Evolutionary conservation across 2,329 filamentous ascomycete genomes (phyloP).

Genomic region (Fusarium algeriense): DNA sequence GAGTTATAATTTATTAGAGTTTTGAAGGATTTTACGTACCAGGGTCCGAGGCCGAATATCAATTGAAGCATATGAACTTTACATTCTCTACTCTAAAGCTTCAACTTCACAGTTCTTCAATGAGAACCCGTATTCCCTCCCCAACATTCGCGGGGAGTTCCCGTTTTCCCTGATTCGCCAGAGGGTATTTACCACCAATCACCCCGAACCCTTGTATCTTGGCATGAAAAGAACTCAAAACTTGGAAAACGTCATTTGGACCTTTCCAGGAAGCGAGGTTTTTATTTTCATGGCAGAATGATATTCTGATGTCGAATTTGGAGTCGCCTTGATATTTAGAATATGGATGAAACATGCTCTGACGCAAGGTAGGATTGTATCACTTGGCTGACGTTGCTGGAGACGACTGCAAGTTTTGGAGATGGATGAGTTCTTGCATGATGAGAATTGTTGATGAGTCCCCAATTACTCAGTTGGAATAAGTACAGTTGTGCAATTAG

Average conservation of each 20-base stretch:
- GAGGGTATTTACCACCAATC: constrained; percentile 16
- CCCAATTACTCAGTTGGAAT: no score
- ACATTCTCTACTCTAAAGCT: not conserved
- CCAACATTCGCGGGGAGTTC: not conserved
- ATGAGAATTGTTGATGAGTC: not conserved
- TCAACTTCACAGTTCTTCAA: not conserved
- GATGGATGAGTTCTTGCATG: not conserved
- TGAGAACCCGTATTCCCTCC: not conserved
- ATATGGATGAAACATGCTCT: constrained; percentile 13
- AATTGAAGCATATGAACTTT: constrained; percentile 20
- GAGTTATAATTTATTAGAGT: not conserved
- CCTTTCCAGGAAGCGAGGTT: not conserved
- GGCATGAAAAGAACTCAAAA: not conserved
- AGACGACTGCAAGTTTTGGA: not conserved
- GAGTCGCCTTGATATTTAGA: not conserved
- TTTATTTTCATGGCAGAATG: not conserved
- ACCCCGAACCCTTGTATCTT: constrained; percentile 15
- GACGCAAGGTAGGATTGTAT: not conserved
- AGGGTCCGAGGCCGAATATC: not conserved
- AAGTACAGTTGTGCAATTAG: not conserved
- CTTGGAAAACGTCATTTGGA: constrained; percentile 21
- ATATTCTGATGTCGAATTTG: constrained; percentile 3
- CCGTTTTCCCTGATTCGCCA: constrained; percentile 5
- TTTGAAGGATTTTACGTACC: not conserved
- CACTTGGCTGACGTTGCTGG: not conserved